Evolutionary conservation across 768 basidiomycete species (phyloP).

Genomic region (Podaxis sp.): DNA sequence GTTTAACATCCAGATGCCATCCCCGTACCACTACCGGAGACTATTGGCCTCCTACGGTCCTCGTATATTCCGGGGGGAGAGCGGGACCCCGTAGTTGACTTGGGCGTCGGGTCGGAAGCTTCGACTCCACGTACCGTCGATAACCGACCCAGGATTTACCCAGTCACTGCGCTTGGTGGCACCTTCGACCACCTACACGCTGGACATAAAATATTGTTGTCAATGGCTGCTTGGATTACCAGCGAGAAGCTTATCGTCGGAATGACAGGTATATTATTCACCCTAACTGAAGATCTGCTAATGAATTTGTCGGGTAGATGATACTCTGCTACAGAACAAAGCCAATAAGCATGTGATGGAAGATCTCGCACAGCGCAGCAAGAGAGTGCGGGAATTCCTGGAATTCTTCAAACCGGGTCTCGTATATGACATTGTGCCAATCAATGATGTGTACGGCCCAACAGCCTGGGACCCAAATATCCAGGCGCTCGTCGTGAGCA

Average conservation of each 20-base stretch:
- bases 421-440: conserved; percentile 65
- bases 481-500: conserved; percentile 90
- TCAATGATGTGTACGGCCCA: conserved; percentile 89
- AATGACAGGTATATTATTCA: conserved; percentile 61
- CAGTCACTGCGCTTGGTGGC: conserved; percentile 87
- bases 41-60: conserved; percentile 38
- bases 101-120: background rate
- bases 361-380: conserved; percentile 53
- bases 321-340: conserved; percentile 71
- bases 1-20: conserved; percentile 36
- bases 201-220: conserved; percentile 95
- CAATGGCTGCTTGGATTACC: conserved; percentile 87
- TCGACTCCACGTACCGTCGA: conserved; percentile 7
- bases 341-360: conserved; percentile 67
- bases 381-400: conserved; percentile 67
- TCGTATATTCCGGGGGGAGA: conserved; percentile 35
- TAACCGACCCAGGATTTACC: conserved; percentile 36
- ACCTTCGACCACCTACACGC: conserved; percentile 98
- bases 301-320: conserved; percentile 44
- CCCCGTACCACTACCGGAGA: conserved; percentile 41
- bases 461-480: conserved; percentile 85
- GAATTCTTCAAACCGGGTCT: conserved; percentile 66
- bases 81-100: conserved; percentile 18
- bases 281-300: conserved; percentile 11
- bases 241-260: conserved; percentile 84